Base-by-base conservation (phyloP, 768 basidiomycete genomes). In the Pseudohyphozyma bogoriensis region DNA sequence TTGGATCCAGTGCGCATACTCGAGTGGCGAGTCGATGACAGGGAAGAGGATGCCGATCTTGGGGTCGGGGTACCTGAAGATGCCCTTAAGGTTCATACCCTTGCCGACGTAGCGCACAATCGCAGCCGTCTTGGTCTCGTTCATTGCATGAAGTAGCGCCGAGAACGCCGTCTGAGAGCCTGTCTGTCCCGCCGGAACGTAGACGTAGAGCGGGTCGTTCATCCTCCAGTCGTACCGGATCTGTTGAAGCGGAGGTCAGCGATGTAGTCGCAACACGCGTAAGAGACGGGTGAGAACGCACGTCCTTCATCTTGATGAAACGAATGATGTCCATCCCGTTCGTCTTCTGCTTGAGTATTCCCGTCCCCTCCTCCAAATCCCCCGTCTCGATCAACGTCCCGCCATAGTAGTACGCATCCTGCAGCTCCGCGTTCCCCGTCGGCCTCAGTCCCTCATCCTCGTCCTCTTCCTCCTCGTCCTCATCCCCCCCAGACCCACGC, bases 261-360 rank as follows among this genome's bases (percentile, higher is more conserved):
- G n/a, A n/a, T n/a, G n/a, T n/a, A n/a, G n/a, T n/a, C n/a, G n/a
- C n/a, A n/a, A n/a, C n/a, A n/a, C n/a, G n/a, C n/a, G n/a, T n/a
- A n/a, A n/a, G 2, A 33, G 24, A 22, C 47, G 40, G 29, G 55
- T 28, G 52, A 3, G 1, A 31, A 63, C 74, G 63, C 66, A 90
- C 90, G 63, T 85, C 83, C 56, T 79, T 79, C 29, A 71, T 72
- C 6, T 76, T 79, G 72, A 95, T 85, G 77, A 96, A 95, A 0
- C 84, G 86, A 68, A 85, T 82, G 45, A 97, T 82, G 53, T 93
- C 88, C 50, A 97, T 85, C 0, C 93, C 93, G 68, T 84, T 85
- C 70, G 76, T 79, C 1, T 89, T 87, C n/a, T 46, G 57, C 13
- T 3, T 35, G 42, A 64, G 54, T 13, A 15, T 77, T 74, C 40